phyloP scores from a whole-genome alignment of 2,329 filamentous ascomycete species.

The Nemania sp. region DNA sequence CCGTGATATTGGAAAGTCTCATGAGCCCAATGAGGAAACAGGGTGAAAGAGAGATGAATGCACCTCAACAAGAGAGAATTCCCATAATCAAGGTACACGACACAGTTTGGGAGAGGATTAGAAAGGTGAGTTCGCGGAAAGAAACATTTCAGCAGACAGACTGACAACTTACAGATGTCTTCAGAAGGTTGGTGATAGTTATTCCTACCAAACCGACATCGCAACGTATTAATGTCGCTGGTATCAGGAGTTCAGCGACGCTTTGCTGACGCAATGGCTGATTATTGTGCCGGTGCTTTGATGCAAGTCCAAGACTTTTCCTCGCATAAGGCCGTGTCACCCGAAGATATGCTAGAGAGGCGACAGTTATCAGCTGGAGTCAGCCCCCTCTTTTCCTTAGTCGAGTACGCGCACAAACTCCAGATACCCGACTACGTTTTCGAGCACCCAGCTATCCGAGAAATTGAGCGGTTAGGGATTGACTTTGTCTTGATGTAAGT shows the following conservation, averaged over 20 bases:
- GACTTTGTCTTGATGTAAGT: constrained; percentile 20
- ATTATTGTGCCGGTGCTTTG: constrained; percentile 15
- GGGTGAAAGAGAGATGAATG: not conserved
- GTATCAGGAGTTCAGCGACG: constrained; percentile 10
- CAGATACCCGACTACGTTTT: constrained; percentile 21
- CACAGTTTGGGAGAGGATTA: constrained; percentile 17
- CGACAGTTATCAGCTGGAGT: constrained; percentile 20
- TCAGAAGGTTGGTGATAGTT: not conserved
- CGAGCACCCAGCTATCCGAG: constrained; percentile 18
- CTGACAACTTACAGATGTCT: constrained; percentile 6
- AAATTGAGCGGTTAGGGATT: constrained; percentile 13
- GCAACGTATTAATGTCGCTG: not conserved
- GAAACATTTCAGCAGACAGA: too few species aligned
- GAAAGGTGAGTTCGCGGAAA: not conserved
- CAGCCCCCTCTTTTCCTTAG: constrained; percentile 15
- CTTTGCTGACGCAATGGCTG: constrained; percentile 16
- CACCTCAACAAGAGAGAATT: not conserved
- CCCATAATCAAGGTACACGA: constrained; percentile 17
- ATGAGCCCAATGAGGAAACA: constrained; percentile 13
- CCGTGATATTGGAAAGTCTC: constrained; percentile 5
- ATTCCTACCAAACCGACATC: not conserved
- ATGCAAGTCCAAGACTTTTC: constrained; percentile 21
- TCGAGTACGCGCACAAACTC: constrained; percentile 24
- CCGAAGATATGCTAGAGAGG: constrained; percentile 20
- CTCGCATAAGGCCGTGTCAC: not conserved